Percentiles rank a stretch among this genome's conserved stretches.
Evolutionary conservation across 176 grass and related monocot genomes (phyloP).

Genomic region (Otatea glauca): DNA sequence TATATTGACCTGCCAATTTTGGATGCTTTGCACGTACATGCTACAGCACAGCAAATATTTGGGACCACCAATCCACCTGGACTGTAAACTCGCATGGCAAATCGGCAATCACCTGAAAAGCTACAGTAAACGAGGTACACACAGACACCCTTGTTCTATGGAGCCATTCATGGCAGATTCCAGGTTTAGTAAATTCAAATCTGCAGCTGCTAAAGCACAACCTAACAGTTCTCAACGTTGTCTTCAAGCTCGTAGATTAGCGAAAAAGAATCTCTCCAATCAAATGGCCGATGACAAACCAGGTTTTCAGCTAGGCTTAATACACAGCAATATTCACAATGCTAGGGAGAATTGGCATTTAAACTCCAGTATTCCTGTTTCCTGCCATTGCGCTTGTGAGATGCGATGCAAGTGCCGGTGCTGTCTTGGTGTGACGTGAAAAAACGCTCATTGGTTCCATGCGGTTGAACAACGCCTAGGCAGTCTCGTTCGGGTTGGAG

Average conservation of each 20-base stretch:
- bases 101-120: background rate
- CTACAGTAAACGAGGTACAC: background rate
- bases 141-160: slow-evolving; percentile 23
- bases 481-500: slow-evolving; percentile 41
- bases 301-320: background rate
- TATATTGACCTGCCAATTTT: background rate
- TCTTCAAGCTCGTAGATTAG: background rate
- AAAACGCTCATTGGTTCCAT: slow-evolving; percentile 27
- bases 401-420: background rate
- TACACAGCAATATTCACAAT: slow-evolving; percentile 26
- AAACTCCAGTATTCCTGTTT: background rate
- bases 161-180: slow-evolving; percentile 6
- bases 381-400: background rate
- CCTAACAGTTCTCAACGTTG: background rate
- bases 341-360: background rate
- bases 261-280: background rate
- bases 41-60: background rate
- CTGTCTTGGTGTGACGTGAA: background rate
- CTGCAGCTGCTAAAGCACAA: slow-evolving; percentile 19
- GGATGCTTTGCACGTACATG: background rate
- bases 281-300: background rate
- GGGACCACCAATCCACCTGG: background rate
- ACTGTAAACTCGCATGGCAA: background rate
- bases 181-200: slow-evolving; percentile 22
- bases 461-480: slow-evolving; percentile 38